Conservation (phyloP, 2,329 filamentous ascomycete genomes). For the Harringtonia aguacate region DNA sequence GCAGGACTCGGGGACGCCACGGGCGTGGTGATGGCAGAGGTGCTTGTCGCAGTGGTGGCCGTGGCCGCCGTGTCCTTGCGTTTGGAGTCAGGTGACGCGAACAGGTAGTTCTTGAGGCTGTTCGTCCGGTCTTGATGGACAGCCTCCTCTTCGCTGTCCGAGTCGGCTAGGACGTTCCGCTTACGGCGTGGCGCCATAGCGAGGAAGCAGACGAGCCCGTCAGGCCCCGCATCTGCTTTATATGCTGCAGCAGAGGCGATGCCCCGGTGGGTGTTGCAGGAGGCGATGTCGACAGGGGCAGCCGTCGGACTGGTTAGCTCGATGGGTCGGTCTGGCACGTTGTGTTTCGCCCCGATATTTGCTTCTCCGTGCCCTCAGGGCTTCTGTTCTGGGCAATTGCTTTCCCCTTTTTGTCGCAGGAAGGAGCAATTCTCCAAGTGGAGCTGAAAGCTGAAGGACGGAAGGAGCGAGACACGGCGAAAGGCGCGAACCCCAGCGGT, state of each 20-base stretch:
- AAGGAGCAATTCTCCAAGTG: not conserved
- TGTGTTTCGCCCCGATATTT: too few species aligned
- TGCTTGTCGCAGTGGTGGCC: conserved; percentile 16
- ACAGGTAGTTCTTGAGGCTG: conserved; percentile 41
- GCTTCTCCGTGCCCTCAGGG: not conserved
- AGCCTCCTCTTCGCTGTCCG: conserved; percentile 37
- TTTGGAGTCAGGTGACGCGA: conserved; percentile 38
- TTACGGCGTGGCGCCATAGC: conserved; percentile 49
- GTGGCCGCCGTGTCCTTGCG: not conserved
- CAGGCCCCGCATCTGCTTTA: not conserved
- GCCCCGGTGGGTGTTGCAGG: too few species aligned
- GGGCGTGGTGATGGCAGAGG: conserved; percentile 19
- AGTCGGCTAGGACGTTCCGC: conserved; percentile 42
- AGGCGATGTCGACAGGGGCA: too few species aligned
- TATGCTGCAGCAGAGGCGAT: too few species aligned
- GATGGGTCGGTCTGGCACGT: too few species aligned
- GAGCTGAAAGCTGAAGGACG: not conserved
- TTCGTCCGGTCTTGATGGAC: conserved; percentile 23
- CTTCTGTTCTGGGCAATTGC: not conserved
- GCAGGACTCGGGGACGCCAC: conserved; percentile 29
- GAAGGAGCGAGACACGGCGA: too few species aligned
- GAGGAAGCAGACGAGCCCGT: not conserved
- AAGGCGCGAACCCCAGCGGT: not conserved
- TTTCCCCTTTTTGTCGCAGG: not conserved
- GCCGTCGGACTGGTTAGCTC: too few species aligned